Conservation (phyloP, 169 alveolate genomes). For the Cryptosporidium sp. region DNA sequence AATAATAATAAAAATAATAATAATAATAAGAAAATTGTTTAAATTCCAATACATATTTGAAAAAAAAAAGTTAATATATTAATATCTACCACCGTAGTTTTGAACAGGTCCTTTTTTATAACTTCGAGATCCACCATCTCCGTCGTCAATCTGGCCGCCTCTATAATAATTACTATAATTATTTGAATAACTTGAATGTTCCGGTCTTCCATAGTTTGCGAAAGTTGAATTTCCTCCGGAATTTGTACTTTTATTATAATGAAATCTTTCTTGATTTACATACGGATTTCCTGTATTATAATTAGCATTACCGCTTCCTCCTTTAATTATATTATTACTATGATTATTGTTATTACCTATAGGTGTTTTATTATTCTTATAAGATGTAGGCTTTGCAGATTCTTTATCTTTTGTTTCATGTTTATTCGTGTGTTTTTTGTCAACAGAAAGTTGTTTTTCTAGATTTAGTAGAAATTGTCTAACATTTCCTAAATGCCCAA, state of each 20-base stretch:
- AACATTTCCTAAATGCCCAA: slow-evolving; percentile 47
- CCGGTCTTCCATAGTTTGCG: background rate
- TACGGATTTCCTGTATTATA: background rate
- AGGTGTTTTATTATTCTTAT: background rate
- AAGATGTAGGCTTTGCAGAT: background rate
- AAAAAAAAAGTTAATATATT: too few species aligned
- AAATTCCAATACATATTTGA: too few species aligned
- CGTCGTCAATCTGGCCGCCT: background rate
- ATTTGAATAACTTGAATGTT: slow-evolving; percentile 2
- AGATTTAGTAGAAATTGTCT: slow-evolving; percentile 13
- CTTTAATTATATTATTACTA: background rate
- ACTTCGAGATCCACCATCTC: slow-evolving; percentile 5
- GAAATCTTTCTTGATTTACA: background rate
- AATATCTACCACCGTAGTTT: background rate
- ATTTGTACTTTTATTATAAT: background rate
- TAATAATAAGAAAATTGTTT: background rate
- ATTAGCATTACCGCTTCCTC: background rate
- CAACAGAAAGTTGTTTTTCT: background rate
- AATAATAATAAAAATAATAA: too few species aligned
- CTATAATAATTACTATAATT: background rate
- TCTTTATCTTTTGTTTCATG: background rate
- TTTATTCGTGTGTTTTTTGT: background rate
- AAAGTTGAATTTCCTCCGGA: background rate
- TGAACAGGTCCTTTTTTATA: slow-evolving; percentile 1
- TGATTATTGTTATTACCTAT: slow-evolving; percentile 12